Conservation (phyloP, 495 filamentous ascomycete genomes). For the Cenococcum geophilum region DNA sequence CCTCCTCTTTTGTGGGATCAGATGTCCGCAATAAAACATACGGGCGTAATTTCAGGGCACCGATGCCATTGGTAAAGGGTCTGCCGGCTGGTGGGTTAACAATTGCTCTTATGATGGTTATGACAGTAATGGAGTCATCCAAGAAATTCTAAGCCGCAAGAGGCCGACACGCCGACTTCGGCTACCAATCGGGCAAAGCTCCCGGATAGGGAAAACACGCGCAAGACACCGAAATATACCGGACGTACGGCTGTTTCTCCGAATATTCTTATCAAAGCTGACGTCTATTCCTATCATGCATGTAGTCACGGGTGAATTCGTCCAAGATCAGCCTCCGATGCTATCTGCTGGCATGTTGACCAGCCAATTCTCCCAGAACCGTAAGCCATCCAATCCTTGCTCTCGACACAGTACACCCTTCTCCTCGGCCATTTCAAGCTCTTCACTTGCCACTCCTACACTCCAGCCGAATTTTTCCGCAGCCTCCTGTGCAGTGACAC, state of each 20-base stretch:
- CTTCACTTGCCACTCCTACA: slow-evolving; percentile 92
- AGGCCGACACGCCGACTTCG: slow-evolving; percentile 7
- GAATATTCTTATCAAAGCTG: too few species aligned
- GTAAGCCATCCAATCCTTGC: slow-evolving; percentile 38
- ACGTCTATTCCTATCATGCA: too few species aligned
- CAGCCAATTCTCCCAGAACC: slow-evolving; percentile 43
- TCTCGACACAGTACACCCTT: slow-evolving; percentile 40
- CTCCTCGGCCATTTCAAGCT: slow-evolving; percentile 78
- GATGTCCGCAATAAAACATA: not conserved
- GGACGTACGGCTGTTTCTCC: too few species aligned
- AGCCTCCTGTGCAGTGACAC: slow-evolving; percentile 82
- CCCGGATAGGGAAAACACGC: not conserved
- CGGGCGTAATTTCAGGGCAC: not conserved
- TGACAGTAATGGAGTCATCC: not conserved
- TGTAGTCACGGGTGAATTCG: too few species aligned
- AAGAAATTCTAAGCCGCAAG: slow-evolving; percentile 2
- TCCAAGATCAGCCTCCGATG: not conserved
- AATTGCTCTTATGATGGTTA: not conserved
- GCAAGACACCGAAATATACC: not conserved
- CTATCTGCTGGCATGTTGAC: slow-evolving; percentile 11
- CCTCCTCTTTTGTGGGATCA: slow-evolving; percentile 2
- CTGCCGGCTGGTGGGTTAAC: not conserved
- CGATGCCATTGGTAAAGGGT: not conserved
- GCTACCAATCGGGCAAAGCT: not conserved
- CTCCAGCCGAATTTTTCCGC: slow-evolving; percentile 96